These are phyloP conservation scores for Colletotrichum siamense DNA, from an alignment of 2,329 filamentous ascomycete genomes.

Conservation along the genomic window DNA sequence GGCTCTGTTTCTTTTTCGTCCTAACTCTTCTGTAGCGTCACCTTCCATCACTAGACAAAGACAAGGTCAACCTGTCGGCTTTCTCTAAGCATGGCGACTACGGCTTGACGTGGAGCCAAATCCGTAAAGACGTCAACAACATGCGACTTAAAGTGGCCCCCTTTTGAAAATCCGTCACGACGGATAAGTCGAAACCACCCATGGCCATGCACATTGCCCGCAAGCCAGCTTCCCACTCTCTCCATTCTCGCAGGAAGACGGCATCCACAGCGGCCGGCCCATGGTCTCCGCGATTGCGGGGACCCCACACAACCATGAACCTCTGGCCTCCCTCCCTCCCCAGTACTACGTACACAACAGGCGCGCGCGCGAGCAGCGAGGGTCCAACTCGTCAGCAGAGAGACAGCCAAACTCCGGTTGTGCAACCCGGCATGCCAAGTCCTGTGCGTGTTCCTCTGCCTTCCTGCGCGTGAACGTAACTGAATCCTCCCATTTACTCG, in stretches of 20 bases:
- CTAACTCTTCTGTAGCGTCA: neutral
- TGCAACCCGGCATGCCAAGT: neutral
- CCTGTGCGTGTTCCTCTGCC: neutral
- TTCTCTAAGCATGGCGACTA: neutral
- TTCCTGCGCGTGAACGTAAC: neutral
- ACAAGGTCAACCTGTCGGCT: neutral
- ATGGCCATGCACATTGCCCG: neutral
- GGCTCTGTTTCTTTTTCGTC: neutral
- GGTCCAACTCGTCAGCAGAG: neutral
- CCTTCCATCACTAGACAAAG: neutral
- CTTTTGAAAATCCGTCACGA: slow-evolving; percentile 3
- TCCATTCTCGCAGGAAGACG: neutral
- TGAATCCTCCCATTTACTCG: neutral
- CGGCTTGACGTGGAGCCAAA: neutral
- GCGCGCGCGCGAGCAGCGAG: neutral
- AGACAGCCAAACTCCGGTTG: neutral
- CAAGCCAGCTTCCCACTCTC: neutral
- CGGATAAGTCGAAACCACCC: slow-evolving; percentile 4
- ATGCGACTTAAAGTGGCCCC: slow-evolving; percentile 4
- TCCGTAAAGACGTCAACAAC: neutral
- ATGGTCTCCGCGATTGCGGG: slow-evolving; percentile 15
- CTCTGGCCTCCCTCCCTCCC: neutral
- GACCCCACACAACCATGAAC: slow-evolving; percentile 3
- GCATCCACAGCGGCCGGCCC: neutral
- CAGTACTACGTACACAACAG: neutral